These are phyloP conservation scores for Blastobotrys proliferans DNA, from an alignment of 1,139 yeast species.

Conservation along the genomic window DNA sequence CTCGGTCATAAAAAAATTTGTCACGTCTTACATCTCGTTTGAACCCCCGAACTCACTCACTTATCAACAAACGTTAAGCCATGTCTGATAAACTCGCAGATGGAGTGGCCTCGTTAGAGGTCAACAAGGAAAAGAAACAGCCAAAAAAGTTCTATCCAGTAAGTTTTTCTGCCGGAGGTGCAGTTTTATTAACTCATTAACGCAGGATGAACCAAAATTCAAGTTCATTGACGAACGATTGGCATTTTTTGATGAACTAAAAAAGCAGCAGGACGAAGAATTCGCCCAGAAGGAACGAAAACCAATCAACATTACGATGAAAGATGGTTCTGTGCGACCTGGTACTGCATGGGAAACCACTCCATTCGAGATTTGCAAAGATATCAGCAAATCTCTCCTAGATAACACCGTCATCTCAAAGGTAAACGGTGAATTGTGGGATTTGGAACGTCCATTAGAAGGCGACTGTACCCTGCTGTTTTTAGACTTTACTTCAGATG, in stretches of 20 bases:
- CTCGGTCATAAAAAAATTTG: neutral
- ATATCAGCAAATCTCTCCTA: slow-evolving; percentile 78
- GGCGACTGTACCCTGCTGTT: slow-evolving; percentile 66
- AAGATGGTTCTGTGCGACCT: slow-evolving; percentile 64
- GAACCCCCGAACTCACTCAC: neutral
- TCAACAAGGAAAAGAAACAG: slow-evolving; percentile 39
- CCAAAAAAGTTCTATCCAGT: slow-evolving; percentile 24
- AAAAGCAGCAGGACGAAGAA: slow-evolving; percentile 70
- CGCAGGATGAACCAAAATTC: slow-evolving; percentile 61
- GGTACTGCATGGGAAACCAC: slow-evolving; percentile 88
- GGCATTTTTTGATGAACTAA: slow-evolving; percentile 72
- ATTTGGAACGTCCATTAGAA: slow-evolving; percentile 91
- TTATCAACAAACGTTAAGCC: neutral
- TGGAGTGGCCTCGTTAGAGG: slow-evolving; percentile 42
- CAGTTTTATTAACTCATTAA: no score
- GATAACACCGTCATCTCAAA: slow-evolving; percentile 90
- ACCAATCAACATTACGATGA: slow-evolving; percentile 73
- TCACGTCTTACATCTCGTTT: no score
- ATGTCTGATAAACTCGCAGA: slow-evolving; percentile 47
- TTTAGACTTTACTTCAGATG: slow-evolving; percentile 74
- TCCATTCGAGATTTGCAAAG: slow-evolving; percentile 81
- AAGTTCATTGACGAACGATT: slow-evolving; percentile 76
- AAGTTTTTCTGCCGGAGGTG: slow-evolving; percentile 14
- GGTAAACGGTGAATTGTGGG: slow-evolving; percentile 91
- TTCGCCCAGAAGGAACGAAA: slow-evolving; percentile 57